Percentiles rank a stretch among this genome's conserved stretches.
phyloP scores from a whole-genome alignment of 192 early-diverging fungal species.

The Geosiphon pyriformis region DNA sequence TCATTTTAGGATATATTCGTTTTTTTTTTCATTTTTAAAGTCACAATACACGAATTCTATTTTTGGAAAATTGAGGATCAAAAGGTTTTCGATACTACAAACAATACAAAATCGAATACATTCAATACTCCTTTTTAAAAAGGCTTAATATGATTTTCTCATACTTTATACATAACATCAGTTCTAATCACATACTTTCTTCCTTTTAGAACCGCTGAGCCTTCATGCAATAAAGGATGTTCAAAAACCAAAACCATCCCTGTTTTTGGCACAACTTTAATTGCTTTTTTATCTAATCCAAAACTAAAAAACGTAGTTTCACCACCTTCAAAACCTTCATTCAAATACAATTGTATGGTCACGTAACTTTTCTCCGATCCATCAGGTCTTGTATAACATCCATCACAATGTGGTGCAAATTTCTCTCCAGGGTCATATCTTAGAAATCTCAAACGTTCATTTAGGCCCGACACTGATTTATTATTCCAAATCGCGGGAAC shows the following conservation, averaged over 20 bases:
- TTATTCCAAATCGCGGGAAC: slow-evolving; percentile 22
- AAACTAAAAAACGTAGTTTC: slow-evolving; percentile 37
- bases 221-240: slow-evolving; percentile 42
- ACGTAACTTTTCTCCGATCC: slow-evolving; percentile 32
- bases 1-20: too few species aligned
- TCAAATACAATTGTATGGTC: slow-evolving; percentile 43
- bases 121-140: too few species aligned
- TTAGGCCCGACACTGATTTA: slow-evolving; percentile 29
- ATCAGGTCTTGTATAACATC: slow-evolving; percentile 30
- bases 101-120: too few species aligned
- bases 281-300: slow-evolving; percentile 10
- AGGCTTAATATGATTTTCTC: too few species aligned
- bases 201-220: slow-evolving; percentile 32
- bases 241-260: slow-evolving; percentile 37
- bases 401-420: slow-evolving; percentile 37
- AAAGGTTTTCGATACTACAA: too few species aligned
- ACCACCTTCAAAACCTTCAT: slow-evolving; percentile 42
- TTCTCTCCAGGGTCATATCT: slow-evolving; percentile 32
- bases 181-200: slow-evolving; percentile 43
- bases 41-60: too few species aligned
- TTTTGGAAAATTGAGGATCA: too few species aligned
- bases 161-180: slow-evolving; percentile 43
- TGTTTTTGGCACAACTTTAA: slow-evolving; percentile 28
- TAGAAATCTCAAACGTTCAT: slow-evolving; percentile 40
- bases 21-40: too few species aligned